phyloP scores from a whole-genome alignment of 495 filamentous ascomycete genomes.

The Eremomyces bilateralis region DNA sequence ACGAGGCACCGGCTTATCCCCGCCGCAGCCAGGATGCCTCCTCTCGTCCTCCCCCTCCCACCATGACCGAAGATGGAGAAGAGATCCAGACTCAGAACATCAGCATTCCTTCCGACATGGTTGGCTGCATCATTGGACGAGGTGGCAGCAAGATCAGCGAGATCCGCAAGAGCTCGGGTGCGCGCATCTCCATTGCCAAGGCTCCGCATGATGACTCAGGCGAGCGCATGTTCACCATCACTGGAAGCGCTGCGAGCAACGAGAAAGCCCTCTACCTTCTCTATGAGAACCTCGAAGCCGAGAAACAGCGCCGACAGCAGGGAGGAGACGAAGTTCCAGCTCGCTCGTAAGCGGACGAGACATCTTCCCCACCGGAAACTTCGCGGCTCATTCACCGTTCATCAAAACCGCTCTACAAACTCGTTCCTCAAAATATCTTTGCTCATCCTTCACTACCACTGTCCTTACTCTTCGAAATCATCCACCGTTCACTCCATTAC shows the following conservation, averaged over 20 bases:
- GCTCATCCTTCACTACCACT: too few relatives aligned
- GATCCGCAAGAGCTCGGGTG: conserved; percentile 87
- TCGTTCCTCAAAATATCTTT: too few relatives aligned
- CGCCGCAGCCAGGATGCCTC: conserved; percentile 53
- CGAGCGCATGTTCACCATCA: conserved; percentile 99
- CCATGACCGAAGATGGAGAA: conserved; percentile 85
- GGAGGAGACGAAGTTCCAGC: too few relatives aligned
- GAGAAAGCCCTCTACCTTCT: conserved; percentile 89
- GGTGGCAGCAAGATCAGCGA: conserved; percentile 92
- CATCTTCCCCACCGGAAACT: too few relatives aligned
- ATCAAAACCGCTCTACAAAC: too few relatives aligned
- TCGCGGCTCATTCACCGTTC: too few relatives aligned
- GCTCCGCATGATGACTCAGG: conserved; percentile 92
- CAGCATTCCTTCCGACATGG: conserved; percentile 97
- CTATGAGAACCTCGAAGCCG: conserved; percentile 96
- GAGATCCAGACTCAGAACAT: conserved; percentile 98
- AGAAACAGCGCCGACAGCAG: conserved; percentile 89
- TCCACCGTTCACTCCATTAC: too few relatives aligned
- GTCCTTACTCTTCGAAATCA: too few relatives aligned
- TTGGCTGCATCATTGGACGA: conserved; percentile 95
- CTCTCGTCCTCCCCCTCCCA: conserved; percentile 46
- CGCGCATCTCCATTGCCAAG: conserved; percentile 95
- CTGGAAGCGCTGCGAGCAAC: conserved; percentile 75
- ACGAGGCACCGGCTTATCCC: conserved; percentile 35
- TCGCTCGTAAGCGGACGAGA: too few relatives aligned